phyloP scores from a whole-genome alignment of 2,329 filamentous ascomycete genomes.

The Diaporthe capsici region DNA sequence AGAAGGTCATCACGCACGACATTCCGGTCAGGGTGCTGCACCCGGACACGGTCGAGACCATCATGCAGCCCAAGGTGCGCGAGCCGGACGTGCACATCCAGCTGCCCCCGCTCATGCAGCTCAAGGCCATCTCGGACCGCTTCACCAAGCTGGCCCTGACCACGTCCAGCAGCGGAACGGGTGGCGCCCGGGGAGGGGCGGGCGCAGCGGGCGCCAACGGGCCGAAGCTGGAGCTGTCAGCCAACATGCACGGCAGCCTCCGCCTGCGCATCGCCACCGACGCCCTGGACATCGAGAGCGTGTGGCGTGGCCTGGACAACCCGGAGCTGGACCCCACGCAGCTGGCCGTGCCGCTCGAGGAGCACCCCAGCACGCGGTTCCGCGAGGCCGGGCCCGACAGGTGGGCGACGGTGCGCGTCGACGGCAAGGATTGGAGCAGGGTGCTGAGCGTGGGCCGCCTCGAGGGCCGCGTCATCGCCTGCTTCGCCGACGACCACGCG shows the following conservation, averaged over 20 bases:
- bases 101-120: conserved; percentile 85
- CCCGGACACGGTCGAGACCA: conserved; percentile 86
- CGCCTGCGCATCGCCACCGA: conserved; percentile 86
- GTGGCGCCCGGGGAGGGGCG: conserved; percentile 42
- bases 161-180: conserved; percentile 43
- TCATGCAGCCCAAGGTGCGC: conserved; percentile 91
- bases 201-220: conserved; percentile 48
- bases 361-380: conserved; percentile 87
- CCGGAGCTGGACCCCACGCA: conserved; percentile 87
- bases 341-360: conserved; percentile 78
- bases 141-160: conserved; percentile 85
- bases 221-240: conserved; percentile 86
- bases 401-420: conserved; percentile 92
- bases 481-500: conserved; percentile 85
- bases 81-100: conserved; percentile 96
- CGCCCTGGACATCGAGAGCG: conserved; percentile 84
- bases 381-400: conserved; percentile 81
- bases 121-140: conserved; percentile 94
- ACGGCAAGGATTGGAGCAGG: conserved; percentile 93
- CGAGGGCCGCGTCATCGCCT: conserved; percentile 93
- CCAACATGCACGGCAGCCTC: conserved; percentile 94
- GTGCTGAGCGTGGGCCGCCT: conserved; percentile 94
- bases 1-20: conserved; percentile 95
- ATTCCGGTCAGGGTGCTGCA: conserved; percentile 94
- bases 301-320: conserved; percentile 89